phyloP scores from a whole-genome alignment of 805 yeast species.

The Candida lessepsii region DNA sequence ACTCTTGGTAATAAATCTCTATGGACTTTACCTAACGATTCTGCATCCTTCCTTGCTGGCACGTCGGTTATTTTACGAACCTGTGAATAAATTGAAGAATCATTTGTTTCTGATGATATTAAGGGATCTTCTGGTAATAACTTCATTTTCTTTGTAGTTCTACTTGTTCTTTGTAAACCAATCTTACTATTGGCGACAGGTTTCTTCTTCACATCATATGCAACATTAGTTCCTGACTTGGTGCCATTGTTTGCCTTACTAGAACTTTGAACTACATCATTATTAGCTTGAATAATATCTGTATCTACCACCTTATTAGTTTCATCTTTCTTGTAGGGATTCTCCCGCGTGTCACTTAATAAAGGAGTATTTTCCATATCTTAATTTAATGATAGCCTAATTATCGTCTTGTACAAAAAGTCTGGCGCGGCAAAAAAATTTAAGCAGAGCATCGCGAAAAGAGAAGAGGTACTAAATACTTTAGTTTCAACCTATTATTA shows the following conservation, averaged over 20 bases:
- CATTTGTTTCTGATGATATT: conserved; percentile 14
- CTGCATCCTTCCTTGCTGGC: conserved; percentile 92
- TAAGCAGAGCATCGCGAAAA: conserved; percentile 3
- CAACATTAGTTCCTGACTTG: conserved; percentile 3
- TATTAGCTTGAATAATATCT: background rate
- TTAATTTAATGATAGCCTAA: too few species aligned
- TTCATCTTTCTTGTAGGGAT: conserved; percentile 12
- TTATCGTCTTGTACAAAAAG: background rate
- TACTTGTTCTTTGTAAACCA: conserved; percentile 72
- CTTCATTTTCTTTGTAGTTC: conserved; percentile 72
- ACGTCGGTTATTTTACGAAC: conserved; percentile 80
- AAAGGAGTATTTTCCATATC: conserved; percentile 10
- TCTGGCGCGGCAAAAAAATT: background rate
- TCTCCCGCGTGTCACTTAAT: conserved; percentile 12
- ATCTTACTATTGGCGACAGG: conserved; percentile 33
- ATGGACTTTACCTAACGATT: conserved; percentile 82
- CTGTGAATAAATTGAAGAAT: conserved; percentile 67
- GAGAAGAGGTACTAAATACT: conserved; percentile 4
- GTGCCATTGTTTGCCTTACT: background rate
- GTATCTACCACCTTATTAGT: background rate
- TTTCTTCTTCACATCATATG: conserved; percentile 1
- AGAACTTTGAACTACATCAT: background rate
- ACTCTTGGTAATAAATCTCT: conserved; percentile 86
- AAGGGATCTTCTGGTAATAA: conserved; percentile 53
- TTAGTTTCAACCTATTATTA: too few species aligned